phyloP scores from a whole-genome alignment of 306 rosid species.

The Vachellia pachyceras region DNA sequence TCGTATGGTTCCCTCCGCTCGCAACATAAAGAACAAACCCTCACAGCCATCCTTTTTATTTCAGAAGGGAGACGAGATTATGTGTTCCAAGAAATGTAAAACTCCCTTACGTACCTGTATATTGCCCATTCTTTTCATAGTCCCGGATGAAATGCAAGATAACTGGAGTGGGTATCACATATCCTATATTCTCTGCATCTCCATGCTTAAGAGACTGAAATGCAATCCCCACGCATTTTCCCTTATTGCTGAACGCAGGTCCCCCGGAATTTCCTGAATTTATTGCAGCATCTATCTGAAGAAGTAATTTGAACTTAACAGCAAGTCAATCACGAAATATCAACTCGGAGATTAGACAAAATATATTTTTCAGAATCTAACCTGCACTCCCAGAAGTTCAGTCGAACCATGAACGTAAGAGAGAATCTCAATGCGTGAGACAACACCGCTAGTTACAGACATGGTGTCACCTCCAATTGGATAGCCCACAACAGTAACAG shows the following conservation, averaged over 20 bases:
- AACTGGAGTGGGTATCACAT: slow-evolving; percentile 80
- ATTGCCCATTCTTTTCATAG: slow-evolving; percentile 71
- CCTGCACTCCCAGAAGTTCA: slow-evolving; percentile 88
- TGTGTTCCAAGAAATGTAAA: background rate
- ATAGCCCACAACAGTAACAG: slow-evolving; percentile 87
- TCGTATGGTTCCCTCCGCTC: background rate
- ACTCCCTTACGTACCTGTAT: slow-evolving; percentile 55
- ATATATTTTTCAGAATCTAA: slow-evolving; percentile 22
- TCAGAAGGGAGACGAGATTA: background rate
- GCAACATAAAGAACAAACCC: background rate
- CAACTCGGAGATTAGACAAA: background rate
- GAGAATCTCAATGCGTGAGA: slow-evolving; percentile 82
- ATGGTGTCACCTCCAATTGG: slow-evolving; percentile 93
- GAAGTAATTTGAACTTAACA: slow-evolving; percentile 29
- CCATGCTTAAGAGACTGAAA: slow-evolving; percentile 79
- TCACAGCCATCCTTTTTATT: background rate
- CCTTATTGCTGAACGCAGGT: slow-evolving; percentile 73
- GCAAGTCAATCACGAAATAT: slow-evolving; percentile 1
- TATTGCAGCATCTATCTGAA: slow-evolving; percentile 77
- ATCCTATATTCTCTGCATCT: slow-evolving; percentile 78
- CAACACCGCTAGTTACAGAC: slow-evolving; percentile 93
- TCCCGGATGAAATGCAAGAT: slow-evolving; percentile 71
- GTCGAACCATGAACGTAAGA: slow-evolving; percentile 87
- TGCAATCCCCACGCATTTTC: slow-evolving; percentile 79
- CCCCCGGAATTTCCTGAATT: slow-evolving; percentile 84